Evolutionary conservation across 495 filamentous ascomycete species (phyloP).

Genomic region (Penicillium goetzii): DNA sequence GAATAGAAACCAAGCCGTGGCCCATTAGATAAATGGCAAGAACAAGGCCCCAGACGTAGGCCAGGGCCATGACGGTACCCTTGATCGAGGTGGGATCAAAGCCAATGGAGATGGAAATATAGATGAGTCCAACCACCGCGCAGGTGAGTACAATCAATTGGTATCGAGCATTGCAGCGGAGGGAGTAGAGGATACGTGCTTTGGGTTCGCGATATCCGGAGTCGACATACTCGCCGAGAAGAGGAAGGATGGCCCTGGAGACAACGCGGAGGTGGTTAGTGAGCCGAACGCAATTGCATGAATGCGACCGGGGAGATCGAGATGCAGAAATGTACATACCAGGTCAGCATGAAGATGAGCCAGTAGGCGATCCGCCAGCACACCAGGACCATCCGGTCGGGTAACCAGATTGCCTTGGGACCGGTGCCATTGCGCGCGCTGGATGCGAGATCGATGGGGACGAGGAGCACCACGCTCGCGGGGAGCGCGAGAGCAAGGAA

Average conservation of each 20-base stretch:
- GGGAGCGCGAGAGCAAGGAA: constrained; percentile 93
- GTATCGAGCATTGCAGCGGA: constrained; percentile 84
- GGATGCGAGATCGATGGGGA: constrained; percentile 94
- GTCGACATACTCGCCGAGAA: constrained; percentile 91
- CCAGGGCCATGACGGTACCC: constrained; percentile 85
- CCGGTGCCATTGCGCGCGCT: constrained; percentile 71
- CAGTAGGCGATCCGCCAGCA: constrained; percentile 95
- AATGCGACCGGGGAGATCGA: background rate
- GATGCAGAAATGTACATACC: constrained; percentile 54
- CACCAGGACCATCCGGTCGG: constrained; percentile 71
- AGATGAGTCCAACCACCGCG: constrained; percentile 73
- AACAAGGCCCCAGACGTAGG: constrained; percentile 89
- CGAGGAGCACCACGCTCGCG: constrained; percentile 88
- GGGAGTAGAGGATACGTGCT: constrained; percentile 77
- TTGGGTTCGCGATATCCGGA: constrained; percentile 88
- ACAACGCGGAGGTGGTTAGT: constrained; percentile 5
- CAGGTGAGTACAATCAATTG: constrained; percentile 77
- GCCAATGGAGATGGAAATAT: constrained; percentile 79
- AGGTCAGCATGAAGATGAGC: constrained; percentile 93
- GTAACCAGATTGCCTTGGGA: constrained; percentile 68
- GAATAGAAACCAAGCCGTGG: constrained; percentile 90
- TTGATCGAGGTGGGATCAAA: constrained; percentile 69
- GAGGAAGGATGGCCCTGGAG: constrained; percentile 82
- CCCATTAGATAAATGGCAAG: constrained; percentile 97
- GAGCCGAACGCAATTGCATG: background rate